Evolutionary conservation across 2,329 filamentous ascomycete species (phyloP), one percentile per base, ranked within the genome.

Genomic region (Botryotinia globosa): DNA sequence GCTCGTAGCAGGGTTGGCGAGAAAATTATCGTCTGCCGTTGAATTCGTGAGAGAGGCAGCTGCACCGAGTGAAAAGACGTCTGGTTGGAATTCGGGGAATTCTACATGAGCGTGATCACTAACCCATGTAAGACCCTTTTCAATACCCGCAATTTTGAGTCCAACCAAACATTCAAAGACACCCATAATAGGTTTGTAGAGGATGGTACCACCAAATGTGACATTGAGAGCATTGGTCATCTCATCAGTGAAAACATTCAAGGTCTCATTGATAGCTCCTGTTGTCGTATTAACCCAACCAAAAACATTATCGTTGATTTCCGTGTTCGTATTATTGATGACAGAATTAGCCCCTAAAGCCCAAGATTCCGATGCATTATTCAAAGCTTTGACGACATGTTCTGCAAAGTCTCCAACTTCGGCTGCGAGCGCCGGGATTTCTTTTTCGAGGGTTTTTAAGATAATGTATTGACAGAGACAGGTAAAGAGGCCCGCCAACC

Each of bases 91-190:
- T 70, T 88, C 83, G 0, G 96, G 96, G 77, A 99, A 91, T 74
- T 89, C 85, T 77, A 99, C 87, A 74, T 96, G 88, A 5, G 96
- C 94, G 80, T 98, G 85, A 77, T 98, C 91, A 78, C 92, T 89
- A 18, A 97, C 92, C 95, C 95, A 99, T 0, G 93, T 97, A n/a
- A 98, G 86, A 20, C 92, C 96, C 79, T 92, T 91, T 81, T 98
- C 89, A 76, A 99, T 89, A 34, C 90, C 88, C 76, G 92, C 89
- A 75, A 98, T 87, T 84, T 98, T 98, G 79, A 97, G 86, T 12
- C 91, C 89, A 76, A 98, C 89, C n/a, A 98, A 86, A 80, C 96
- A 98, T 80, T 93, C 88, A 75, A 98, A 87, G 48, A 98, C 89
- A 61, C 93, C 91, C 78, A 89, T 86, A 78, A 97, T 90, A 0